Conservation (phyloP, 2,329 filamentous ascomycete genomes). For the Helminthosporium solani region DNA sequence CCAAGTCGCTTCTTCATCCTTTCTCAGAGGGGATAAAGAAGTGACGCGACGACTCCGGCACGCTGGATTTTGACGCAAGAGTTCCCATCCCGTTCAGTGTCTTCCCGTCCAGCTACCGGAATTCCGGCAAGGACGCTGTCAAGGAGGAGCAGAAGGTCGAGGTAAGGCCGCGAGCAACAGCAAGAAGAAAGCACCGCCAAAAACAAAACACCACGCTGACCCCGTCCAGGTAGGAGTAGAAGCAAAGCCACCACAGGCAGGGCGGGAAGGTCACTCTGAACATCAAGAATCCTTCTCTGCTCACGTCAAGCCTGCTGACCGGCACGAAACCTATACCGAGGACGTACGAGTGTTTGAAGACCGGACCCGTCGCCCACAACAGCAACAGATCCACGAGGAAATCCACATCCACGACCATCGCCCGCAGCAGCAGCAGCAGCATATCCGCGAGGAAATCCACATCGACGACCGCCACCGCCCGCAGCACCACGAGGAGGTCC, state of each 20-base stretch:
- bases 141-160: constrained; percentile 67
- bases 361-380: constrained; percentile 55
- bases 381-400: constrained; percentile 30
- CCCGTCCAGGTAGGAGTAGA: constrained; percentile 68
- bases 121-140: constrained; percentile 56
- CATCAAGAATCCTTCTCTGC: constrained; percentile 55
- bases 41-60: constrained; percentile 78
- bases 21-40: constrained; percentile 67
- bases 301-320: constrained; percentile 56
- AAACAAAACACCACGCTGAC: not conserved
- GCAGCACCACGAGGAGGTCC: constrained; percentile 34
- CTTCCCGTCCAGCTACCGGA: constrained; percentile 97
- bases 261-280: constrained; percentile 96
- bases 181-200: not conserved
- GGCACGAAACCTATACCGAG: constrained; percentile 61
- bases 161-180: too few species aligned
- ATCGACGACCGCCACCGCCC: constrained; percentile 39
- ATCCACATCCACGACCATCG: constrained; percentile 29
- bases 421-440: not conserved
- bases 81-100: constrained; percentile 94
- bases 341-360: constrained; percentile 74
- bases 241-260: constrained; percentile 81
- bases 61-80: constrained; percentile 99
- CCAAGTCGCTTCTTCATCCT: constrained; percentile 65
- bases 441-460: constrained; percentile 34